These are phyloP conservation scores for Cladosporium sp. DNA, from an alignment of 2,329 filamentous ascomycete species.

Conservation along the genomic window DNA sequence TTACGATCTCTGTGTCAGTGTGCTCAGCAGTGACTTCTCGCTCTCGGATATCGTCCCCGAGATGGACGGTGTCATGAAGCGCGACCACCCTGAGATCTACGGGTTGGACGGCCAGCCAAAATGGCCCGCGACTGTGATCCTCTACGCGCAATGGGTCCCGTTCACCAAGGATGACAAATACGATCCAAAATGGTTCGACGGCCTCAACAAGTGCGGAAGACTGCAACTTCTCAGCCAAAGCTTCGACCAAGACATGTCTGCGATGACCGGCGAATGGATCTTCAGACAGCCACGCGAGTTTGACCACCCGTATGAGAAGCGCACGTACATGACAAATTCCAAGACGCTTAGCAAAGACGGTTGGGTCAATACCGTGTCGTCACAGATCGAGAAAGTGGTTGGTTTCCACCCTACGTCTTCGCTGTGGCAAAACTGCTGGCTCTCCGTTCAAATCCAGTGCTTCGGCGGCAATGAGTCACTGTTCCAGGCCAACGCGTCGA, in stretches of 20 bases:
- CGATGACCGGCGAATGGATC: slow-evolving; percentile 49
- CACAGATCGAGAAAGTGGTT: slow-evolving; percentile 43
- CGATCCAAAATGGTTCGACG: slow-evolving; percentile 43
- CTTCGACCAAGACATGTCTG: slow-evolving; percentile 45
- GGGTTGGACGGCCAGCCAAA: slow-evolving; percentile 39
- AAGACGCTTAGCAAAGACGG: slow-evolving; percentile 42
- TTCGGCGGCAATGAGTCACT: slow-evolving; percentile 48
- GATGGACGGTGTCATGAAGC: slow-evolving; percentile 41
- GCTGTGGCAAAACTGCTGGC: slow-evolving; percentile 37
- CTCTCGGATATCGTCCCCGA: slow-evolving; percentile 41
- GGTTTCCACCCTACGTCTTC: slow-evolving; percentile 36
- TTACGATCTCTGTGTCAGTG: slow-evolving; percentile 51
- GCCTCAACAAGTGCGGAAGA: slow-evolving; percentile 37
- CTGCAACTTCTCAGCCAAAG: slow-evolving; percentile 30
- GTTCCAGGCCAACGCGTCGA: slow-evolving; percentile 44
- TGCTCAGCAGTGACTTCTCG: slow-evolving; percentile 45
- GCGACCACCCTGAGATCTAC: slow-evolving; percentile 41
- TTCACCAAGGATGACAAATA: slow-evolving; percentile 39
- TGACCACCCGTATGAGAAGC: slow-evolving; percentile 51
- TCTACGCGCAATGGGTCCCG: slow-evolving; percentile 54
- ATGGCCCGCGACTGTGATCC: slow-evolving; percentile 46
- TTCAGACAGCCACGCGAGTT: slow-evolving; percentile 51
- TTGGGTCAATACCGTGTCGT: slow-evolving; percentile 44
- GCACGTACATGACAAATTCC: slow-evolving; percentile 48
- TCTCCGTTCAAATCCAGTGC: slow-evolving; percentile 49